Evolutionary conservation across 371 early-diverging fungal species (phyloP), one percentile per base, ranked within the genome.

Genomic region (Dinochytrium kinnereticum): DNA sequence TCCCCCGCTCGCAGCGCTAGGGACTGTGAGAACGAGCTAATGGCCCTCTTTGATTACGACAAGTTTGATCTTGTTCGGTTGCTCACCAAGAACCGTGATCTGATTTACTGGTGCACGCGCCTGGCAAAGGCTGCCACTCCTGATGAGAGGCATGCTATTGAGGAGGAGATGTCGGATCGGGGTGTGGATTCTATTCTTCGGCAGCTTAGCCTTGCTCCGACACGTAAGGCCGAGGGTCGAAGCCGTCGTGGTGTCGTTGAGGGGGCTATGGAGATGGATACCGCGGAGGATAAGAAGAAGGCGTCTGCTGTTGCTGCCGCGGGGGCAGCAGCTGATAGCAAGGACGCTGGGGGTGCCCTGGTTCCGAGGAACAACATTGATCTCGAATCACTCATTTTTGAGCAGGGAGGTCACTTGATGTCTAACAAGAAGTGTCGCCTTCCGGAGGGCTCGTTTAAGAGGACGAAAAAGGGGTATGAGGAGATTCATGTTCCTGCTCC

Each of bases 401-500:
- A 90, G 59, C 95, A 97, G 82, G 98, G 99, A 57, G 89, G 92
- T 15, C 98, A 96, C 73, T 83, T 97, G 59, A 97, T 97, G 97
- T 93, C 98, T 33, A 99, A 99, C 88, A 96, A 96, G 71, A 93
- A 92, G 75, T 94, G 93, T 76, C 90, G 87, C 72, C 87, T 98
- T 5, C 99, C 99, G n/a, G 91, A 93, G 59, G 98, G 98, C 2
- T 93, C 97, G 0, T 93, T 93, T 82, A 97, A 95, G 82, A 87
- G 91, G 5, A 87, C 91, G n/a, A 93, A 95, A 85, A 92, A 94
- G 76, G 96, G 97, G 0, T 99, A 97, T 78, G 97, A 98, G 75
- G 99, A 99, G 79, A 92, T 97, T 44, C 96, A 95, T 77, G 96
- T 99, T 0, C 99, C 98, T 1, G 93, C 96, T 26, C 96, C 97